Evolutionary conservation across 768 basidiomycete species (phyloP), one percentile per base, ranked within the genome.

Genomic region (Dioszegia hungarica): DNA sequence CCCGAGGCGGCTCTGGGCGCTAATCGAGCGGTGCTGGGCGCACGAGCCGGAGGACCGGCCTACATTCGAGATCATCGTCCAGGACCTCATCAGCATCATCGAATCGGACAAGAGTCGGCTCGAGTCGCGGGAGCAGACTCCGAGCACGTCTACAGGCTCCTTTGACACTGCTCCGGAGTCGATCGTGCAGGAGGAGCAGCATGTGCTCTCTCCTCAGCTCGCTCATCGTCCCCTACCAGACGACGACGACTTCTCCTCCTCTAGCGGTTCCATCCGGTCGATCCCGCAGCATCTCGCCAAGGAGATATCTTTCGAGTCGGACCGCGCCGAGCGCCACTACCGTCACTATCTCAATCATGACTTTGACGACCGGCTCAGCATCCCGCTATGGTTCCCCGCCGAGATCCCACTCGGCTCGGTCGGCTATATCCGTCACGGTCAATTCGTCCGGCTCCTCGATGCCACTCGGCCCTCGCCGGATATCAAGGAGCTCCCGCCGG

Each of bases 371-470:
- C 81, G 20, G 83, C 85, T 88, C 57, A 82, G 80, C 0, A 73
- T 85, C 20, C 85, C 88, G 6, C 75, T 89, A 5, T 91, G 88
- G 88, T 80, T 78, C 4, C 89, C 89, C 1, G 76, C 81, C 3
- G 79, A 66, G 5, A 81, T 90, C 0, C 72, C 79, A 12, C 75
- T 89, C 2, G 89, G 89, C 6, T 83, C 85, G 2, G 85, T 90
- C 9, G 89, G 89, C 2, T 91, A 86, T 70, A 76, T 89, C 31
- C 82, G 85, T 0, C 74, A 75, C n/a, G 89, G 88, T 2, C 75
- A 77, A 41, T 91, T 91, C 62, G 75, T 87, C 56, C 85, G 83
- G 8, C 78, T 90, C 6, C 84, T 89, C 76, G 87, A 89, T 71
- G 82, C 85, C 1, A 80, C 54, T 31, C 20, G 56, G 83, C 69